Evolutionary conservation across 352 stramenopile genomes (phyloP), one percentile per base, ranked within the genome.

Genomic region (Phytophthora palmivora): DNA sequence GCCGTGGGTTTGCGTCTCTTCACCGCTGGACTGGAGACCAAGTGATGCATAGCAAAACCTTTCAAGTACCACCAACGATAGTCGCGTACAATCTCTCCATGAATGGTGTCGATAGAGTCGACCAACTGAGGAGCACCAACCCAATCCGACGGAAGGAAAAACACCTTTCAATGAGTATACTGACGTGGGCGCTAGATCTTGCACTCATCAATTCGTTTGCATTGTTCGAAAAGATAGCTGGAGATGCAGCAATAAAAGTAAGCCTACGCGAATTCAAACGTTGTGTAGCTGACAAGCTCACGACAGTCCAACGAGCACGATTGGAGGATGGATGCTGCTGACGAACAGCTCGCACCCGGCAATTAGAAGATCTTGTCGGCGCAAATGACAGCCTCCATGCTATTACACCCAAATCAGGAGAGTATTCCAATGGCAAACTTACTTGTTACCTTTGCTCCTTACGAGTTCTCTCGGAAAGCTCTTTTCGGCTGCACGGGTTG

Each of bases 401-500:
- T 15, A 37, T 50, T 11, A 44, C 47, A 38, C 52, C 37, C 7
- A 26, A 53, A 6, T 22, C 24, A 9, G 30, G 12, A 6, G 10
- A 50, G 7, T 7, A 51, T 9, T 46, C 21, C 1, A 47, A n/a
- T 3, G 52, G 42, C 1, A 61, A 52, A 32, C 42, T 61, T 2
- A 24, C 14, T 8, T 61, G 52, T 37, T 61, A 61, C 38, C 24
- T 62, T 22, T 62, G 43, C 18, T 22, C 39, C 4, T 21, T 60
- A 16, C 45, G 45, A 30, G 8, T 49, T 42, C 22, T 19, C 33
- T 10, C 42, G 43, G 26, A 51, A 63, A 9, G 44, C 54, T 15
- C 22, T 19, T 3, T 55, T 43, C 18, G 44, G 54, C 9, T 63
- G 54, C 44, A 63, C 26, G 14, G 44, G 54, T 3, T 63, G 54